These are phyloP conservation scores for Emergomyces pasteurianus DNA, from an alignment of 2,329 filamentous ascomycete genomes.

Conservation along the genomic window DNA sequence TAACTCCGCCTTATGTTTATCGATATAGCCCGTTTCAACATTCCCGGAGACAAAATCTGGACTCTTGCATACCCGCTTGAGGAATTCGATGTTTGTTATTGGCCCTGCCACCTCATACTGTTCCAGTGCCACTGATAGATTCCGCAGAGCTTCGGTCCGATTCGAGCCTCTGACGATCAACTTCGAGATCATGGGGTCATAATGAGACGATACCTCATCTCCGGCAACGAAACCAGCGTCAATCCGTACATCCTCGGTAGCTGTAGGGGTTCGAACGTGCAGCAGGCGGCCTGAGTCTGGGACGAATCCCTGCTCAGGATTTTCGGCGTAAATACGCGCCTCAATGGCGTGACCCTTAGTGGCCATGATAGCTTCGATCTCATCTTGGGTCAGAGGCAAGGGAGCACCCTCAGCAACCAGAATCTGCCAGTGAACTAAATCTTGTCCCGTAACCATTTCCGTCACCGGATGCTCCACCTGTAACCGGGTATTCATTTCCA, in stretches of 20 bases:
- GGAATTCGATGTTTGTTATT: conserved; percentile 91
- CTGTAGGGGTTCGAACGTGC: conserved; percentile 62
- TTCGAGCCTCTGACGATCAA: conserved; percentile 78
- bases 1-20: conserved; percentile 70
- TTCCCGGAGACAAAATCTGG: conserved; percentile 73
- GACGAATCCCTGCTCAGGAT: conserved; percentile 80
- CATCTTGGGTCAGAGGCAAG: conserved; percentile 52
- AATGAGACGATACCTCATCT: conserved; percentile 84
- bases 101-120: conserved; percentile 88
- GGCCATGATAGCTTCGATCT: conserved; percentile 58
- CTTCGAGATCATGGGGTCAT: conserved; percentile 98
- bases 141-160: conserved; percentile 69
- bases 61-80: conserved; percentile 76
- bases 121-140: conserved; percentile 66
- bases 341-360: conserved; percentile 80
- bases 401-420: conserved; percentile 63
- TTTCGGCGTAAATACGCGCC: conserved; percentile 92
- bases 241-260: conserved; percentile 65
- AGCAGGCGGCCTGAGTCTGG: conserved; percentile 84
- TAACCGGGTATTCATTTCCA: conserved; percentile 67
- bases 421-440: conserved; percentile 93
- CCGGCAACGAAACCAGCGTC: conserved; percentile 88
- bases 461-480: conserved; percentile 97
- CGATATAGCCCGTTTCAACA: conserved; percentile 93
- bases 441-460: conserved; percentile 62